phyloP scores from a whole-genome alignment of 2,329 filamentous ascomycete species.

The Dryadomyces quercivorus region DNA sequence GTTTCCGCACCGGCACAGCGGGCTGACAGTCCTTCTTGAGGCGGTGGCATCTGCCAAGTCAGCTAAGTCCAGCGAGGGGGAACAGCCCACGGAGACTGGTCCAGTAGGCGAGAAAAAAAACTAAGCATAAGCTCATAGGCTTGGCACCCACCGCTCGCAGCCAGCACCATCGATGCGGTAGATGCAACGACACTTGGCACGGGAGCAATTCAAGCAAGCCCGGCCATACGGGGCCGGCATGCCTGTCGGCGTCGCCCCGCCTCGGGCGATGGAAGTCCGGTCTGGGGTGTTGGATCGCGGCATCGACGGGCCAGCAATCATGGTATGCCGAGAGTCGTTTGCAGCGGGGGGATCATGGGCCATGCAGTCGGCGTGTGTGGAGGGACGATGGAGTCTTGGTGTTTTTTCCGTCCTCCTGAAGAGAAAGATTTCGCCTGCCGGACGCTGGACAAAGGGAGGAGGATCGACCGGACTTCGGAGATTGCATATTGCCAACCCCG shows the following conservation, averaged over 20 bases:
- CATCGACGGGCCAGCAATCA: neutral
- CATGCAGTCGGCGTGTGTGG: too few relatives aligned
- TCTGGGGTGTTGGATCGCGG: neutral
- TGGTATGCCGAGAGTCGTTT: too few relatives aligned
- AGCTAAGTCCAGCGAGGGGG: neutral
- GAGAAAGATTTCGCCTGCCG: too few relatives aligned
- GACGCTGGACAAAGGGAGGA: too few relatives aligned
- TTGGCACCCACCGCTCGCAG: slow-evolving; percentile 20
- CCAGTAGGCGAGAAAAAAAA: too few relatives aligned
- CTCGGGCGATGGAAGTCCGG: neutral
- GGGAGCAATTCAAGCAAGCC: slow-evolving; percentile 33
- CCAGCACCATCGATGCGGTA: slow-evolving; percentile 17
- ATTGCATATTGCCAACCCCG: too few relatives aligned
- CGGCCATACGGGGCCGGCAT: slow-evolving; percentile 24
- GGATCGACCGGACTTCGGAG: too few relatives aligned
- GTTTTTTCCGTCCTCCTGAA: too few relatives aligned
- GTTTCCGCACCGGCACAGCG: slow-evolving; percentile 28
- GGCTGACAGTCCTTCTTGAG: slow-evolving; percentile 34
- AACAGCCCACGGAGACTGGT: too few relatives aligned
- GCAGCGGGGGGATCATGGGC: too few relatives aligned
- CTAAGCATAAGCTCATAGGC: too few relatives aligned
- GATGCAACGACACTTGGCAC: slow-evolving; percentile 36
- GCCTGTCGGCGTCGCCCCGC: slow-evolving; percentile 1
- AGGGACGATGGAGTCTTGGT: too few relatives aligned
- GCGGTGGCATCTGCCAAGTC: slow-evolving; percentile 24